Conservation (phyloP, 495 filamentous ascomycete genomes). For the Poronia punctata region DNA sequence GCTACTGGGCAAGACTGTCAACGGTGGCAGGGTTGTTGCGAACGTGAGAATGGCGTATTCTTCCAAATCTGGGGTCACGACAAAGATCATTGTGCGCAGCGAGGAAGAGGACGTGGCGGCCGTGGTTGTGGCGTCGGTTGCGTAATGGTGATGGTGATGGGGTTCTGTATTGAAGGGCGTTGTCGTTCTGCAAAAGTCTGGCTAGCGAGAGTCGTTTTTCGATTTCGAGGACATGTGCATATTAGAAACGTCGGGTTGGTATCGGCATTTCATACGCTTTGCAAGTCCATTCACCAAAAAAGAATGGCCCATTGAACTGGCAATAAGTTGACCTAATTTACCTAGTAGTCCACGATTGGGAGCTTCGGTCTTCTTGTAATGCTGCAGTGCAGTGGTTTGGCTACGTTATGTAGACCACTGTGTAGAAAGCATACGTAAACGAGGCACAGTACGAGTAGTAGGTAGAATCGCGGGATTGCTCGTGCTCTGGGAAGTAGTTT, state of each 20-base stretch:
- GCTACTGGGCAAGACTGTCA: slow-evolving; percentile 91
- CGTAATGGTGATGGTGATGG: slow-evolving; percentile 53
- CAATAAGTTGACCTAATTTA: slow-evolving; percentile 1
- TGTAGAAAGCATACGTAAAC: no score
- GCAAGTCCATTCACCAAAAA: not conserved
- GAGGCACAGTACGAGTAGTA: no score
- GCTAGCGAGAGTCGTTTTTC: slow-evolving; percentile 23
- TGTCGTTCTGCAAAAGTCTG: slow-evolving; percentile 23
- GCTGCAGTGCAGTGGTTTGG: no score
- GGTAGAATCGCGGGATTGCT: no score
- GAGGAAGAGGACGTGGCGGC: slow-evolving; percentile 90
- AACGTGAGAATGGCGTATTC: slow-evolving; percentile 91
- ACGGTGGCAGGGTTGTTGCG: slow-evolving; percentile 80
- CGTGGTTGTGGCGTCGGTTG: slow-evolving; percentile 75
- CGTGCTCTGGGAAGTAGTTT: no score
- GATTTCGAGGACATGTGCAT: slow-evolving; percentile 22
- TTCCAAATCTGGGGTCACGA: slow-evolving; percentile 84
- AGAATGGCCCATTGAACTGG: not conserved
- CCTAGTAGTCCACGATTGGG: no score
- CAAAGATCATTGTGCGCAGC: slow-evolving; percentile 82
- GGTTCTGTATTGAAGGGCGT: slow-evolving; percentile 22
- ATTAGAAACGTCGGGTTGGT: slow-evolving; percentile 7
- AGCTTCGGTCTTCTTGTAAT: no score
- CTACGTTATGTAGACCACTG: no score
- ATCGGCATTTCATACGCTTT: not conserved